Percentiles rank a stretch among this genome's conserved stretches.
Conservation (phyloP, 768 basidiomycete species). For the Glaciozyma martinii region DNA sequence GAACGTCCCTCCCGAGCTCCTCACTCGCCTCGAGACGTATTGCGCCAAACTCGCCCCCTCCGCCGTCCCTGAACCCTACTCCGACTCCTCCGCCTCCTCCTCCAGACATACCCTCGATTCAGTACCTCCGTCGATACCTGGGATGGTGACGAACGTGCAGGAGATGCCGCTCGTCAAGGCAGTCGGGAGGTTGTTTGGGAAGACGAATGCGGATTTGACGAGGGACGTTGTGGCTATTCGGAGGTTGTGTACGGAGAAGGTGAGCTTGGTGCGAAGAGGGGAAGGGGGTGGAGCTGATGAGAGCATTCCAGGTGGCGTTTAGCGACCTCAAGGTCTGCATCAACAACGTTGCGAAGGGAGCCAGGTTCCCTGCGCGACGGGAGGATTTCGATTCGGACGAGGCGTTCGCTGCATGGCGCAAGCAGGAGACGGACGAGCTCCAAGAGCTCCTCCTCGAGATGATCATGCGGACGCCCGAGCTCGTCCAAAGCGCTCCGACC, state of each 20-base stretch:
- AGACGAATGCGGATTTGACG: conserved; percentile 59
- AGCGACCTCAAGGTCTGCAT: conserved; percentile 58
- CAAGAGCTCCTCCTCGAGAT: conserved; percentile 82
- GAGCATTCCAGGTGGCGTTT: conserved; percentile 24
- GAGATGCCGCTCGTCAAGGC: conserved; percentile 71
- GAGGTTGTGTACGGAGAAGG: conserved; percentile 63
- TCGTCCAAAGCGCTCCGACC: conserved; percentile 54
- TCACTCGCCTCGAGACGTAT: conserved; percentile 72
- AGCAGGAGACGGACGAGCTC: conserved; percentile 68
- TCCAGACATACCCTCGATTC: conserved; percentile 52
- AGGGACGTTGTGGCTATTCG: conserved; percentile 61
- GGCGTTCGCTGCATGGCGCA: conserved; percentile 76
- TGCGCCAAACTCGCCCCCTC: conserved; percentile 58
- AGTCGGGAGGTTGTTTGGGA: conserved; percentile 64
- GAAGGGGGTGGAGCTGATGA: neutral
- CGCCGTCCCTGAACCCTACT: conserved; percentile 50
- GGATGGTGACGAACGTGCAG: conserved; percentile 45
- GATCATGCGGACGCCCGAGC: conserved; percentile 74
- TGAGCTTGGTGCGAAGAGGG: too few relatives aligned
- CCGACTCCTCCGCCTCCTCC: neutral
- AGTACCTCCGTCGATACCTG: conserved; percentile 51
- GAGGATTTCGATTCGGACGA: conserved; percentile 77
- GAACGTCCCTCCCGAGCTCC: conserved; percentile 73
- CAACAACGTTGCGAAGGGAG: conserved; percentile 77
- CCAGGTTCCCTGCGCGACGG: conserved; percentile 68